These are phyloP conservation scores for Aspergillus pseudoterreus DNA, from an alignment of 2,329 filamentous ascomycete genomes.

Conservation along the genomic window DNA sequence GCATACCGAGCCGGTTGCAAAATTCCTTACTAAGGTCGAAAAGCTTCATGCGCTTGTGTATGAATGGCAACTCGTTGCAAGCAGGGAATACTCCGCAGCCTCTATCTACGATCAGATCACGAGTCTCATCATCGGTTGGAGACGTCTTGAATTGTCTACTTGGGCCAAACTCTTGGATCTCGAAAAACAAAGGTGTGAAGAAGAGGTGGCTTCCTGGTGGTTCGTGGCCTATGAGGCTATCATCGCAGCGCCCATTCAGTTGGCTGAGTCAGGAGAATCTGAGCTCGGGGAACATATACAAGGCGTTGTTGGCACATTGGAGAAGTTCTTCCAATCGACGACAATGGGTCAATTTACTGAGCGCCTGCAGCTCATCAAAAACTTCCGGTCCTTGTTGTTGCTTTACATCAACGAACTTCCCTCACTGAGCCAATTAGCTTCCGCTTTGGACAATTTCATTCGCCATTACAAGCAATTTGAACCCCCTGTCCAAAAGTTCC, in stretches of 20 bases:
- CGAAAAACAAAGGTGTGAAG: slow-evolving; percentile 70
- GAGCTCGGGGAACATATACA: slow-evolving; percentile 62
- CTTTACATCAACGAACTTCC: slow-evolving; percentile 59
- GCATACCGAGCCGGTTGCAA: slow-evolving; percentile 79
- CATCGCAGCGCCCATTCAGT: slow-evolving; percentile 68
- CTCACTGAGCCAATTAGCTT: slow-evolving; percentile 55
- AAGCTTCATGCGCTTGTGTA: slow-evolving; percentile 80
- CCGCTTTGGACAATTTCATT: slow-evolving; percentile 72
- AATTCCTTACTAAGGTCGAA: slow-evolving; percentile 80
- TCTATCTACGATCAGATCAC: slow-evolving; percentile 74
- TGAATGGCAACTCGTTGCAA: slow-evolving; percentile 94
- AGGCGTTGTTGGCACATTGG: slow-evolving; percentile 70
- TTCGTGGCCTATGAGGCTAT: slow-evolving; percentile 92
- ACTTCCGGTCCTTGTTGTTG: slow-evolving; percentile 61
- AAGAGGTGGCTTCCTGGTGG: slow-evolving; percentile 88
- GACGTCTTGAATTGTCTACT: slow-evolving; percentile 83
- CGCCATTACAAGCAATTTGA: slow-evolving; percentile 70
- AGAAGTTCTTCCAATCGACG: slow-evolving; percentile 73
- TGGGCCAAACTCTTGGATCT: slow-evolving; percentile 87
- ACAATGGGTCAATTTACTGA: slow-evolving; percentile 76
- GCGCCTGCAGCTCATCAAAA: slow-evolving; percentile 65
- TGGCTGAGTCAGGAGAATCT: slow-evolving; percentile 57
- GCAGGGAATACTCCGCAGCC: slow-evolving; percentile 68
- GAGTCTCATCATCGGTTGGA: slow-evolving; percentile 78
- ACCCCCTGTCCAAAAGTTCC: slow-evolving; percentile 58